These are phyloP conservation scores for Neofusicoccum cordaticola DNA, from an alignment of 2,329 filamentous ascomycete genomes.

Conservation along the genomic window DNA sequence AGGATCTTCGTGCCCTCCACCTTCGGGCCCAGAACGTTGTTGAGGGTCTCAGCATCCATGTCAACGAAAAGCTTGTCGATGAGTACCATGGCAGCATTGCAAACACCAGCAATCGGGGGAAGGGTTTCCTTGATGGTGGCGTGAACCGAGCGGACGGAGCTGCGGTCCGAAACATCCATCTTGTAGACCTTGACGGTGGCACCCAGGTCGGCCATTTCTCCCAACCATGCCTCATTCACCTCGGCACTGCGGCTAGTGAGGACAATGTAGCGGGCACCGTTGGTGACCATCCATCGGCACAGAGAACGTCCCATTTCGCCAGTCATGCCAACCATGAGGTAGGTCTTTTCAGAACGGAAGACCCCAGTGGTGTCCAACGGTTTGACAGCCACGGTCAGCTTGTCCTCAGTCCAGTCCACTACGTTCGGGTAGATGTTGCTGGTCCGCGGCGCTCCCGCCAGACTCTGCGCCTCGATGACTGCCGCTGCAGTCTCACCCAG, in stretches of 20 bases:
- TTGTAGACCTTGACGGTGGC: slow-evolving; percentile 12
- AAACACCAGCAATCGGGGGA: slow-evolving; percentile 22
- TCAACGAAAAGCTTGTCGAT: slow-evolving; percentile 21
- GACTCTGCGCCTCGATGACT: neutral
- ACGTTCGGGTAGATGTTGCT: neutral
- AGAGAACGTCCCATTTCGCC: slow-evolving; percentile 25
- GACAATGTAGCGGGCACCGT: slow-evolving; percentile 25
- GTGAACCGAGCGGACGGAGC: neutral
- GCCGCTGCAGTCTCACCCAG: neutral
- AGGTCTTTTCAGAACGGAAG: slow-evolving; percentile 21
- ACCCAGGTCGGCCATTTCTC: slow-evolving; percentile 18
- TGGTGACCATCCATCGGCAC: slow-evolving; percentile 24
- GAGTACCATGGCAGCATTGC: slow-evolving; percentile 25
- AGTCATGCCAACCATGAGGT: slow-evolving; percentile 24
- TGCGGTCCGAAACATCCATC: slow-evolving; percentile 18
- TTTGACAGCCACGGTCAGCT: neutral
- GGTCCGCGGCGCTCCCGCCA: neutral
- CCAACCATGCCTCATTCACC: slow-evolving; percentile 30
- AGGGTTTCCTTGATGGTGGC: neutral
- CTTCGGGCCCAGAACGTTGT: slow-evolving; percentile 21
- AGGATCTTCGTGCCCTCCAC: slow-evolving; percentile 21
- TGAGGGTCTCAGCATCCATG: slow-evolving; percentile 7
- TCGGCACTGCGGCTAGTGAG: slow-evolving; percentile 42
- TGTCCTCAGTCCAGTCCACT: neutral
- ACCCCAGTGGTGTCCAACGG: neutral